Base-by-base conservation (phyloP, 176 grass and related monocot genomes). In the Hsuehochloa calcarea region DNA sequence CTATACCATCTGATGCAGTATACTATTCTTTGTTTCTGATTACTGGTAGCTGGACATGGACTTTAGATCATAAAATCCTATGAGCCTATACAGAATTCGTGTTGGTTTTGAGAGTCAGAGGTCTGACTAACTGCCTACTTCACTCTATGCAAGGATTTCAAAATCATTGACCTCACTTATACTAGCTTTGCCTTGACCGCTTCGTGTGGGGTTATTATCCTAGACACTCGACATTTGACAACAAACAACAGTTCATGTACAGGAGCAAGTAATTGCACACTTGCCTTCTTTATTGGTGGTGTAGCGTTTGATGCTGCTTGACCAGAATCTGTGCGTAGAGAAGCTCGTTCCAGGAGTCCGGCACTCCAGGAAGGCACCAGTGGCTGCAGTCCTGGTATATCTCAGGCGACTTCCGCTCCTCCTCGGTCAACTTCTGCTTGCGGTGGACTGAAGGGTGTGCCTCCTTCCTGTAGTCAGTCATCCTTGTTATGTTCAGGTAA, bases 401-500 rank as follows among this genome's bases (percentile, higher is more conserved):
- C 61, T 84, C 85, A 19, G 89, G 81, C 5, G 85, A 85, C 72
- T 92, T 92, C 64, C 15, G 80, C 68, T 82, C 91, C 54, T 87
- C 78, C 41, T 86, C 84, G 0, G 80, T 92, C 81, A 89, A 14
- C 43, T 90, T 82, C 44, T 92, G 90, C 87, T 90, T 92, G 77
- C 90, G 87, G n/a, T 91, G 96, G 64, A 96, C 65, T 17, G 96
- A 99, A 72, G 96, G 96, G 65, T 99, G 96, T 6, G 80, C 96
- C 68, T 99, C 96, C 87, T 99, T 99, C 65, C 96, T 85, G 87
- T 99, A 96, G 85, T 96, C 96, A 29, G 93, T 92, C 96, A 99
- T 96, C 74, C 90, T 86, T 70, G 96, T 99, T 20, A 99, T 91
- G 84, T 99, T 99, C 45, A 99, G 70, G 84, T 96, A 99, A 46